These are phyloP conservation scores for Abrus precatorius DNA, from an alignment of 306 rosid genomes.

Conservation along the genomic window DNA sequence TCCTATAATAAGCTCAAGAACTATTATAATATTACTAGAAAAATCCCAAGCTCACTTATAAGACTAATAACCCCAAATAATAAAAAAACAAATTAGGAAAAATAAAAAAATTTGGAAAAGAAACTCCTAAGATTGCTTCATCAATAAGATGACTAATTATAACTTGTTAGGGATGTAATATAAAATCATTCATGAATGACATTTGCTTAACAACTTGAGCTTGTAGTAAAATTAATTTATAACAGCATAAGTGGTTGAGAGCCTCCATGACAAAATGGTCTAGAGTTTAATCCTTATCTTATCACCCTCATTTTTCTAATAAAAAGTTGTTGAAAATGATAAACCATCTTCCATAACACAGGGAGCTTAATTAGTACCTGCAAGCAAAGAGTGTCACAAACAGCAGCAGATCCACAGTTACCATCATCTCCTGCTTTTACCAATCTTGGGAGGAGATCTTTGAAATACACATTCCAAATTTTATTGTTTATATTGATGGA, in stretches of 20 bases:
- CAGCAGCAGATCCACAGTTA: constrained; percentile 64
- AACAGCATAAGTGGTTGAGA: neutral
- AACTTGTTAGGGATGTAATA: too few relatives aligned
- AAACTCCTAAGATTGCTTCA: too few relatives aligned
- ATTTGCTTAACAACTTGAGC: too few relatives aligned
- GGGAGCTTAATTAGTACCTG: constrained; percentile 54
- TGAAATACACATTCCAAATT: constrained; percentile 64
- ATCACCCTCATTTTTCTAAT: neutral
- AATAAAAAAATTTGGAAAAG: too few relatives aligned
- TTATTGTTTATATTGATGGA: constrained; percentile 63
- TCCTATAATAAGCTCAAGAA: neutral
- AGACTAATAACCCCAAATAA: too few relatives aligned
- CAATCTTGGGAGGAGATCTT: constrained; percentile 67
- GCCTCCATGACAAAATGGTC: neutral
- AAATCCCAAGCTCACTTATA: too few relatives aligned
- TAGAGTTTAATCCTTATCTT: neutral
- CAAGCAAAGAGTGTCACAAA: constrained; percentile 71
- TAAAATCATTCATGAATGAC: too few relatives aligned
- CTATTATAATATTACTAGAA: too few relatives aligned
- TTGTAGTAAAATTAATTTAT: neutral
- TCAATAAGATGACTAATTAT: too few relatives aligned
- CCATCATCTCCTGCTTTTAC: constrained; percentile 62
- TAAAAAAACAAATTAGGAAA: too few relatives aligned
- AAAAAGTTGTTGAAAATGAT: constrained; percentile 3
- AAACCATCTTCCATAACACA: neutral